These are phyloP conservation scores for Begonia peltatifolia DNA, from an alignment of 306 rosid genomes.

Conservation along the genomic window DNA sequence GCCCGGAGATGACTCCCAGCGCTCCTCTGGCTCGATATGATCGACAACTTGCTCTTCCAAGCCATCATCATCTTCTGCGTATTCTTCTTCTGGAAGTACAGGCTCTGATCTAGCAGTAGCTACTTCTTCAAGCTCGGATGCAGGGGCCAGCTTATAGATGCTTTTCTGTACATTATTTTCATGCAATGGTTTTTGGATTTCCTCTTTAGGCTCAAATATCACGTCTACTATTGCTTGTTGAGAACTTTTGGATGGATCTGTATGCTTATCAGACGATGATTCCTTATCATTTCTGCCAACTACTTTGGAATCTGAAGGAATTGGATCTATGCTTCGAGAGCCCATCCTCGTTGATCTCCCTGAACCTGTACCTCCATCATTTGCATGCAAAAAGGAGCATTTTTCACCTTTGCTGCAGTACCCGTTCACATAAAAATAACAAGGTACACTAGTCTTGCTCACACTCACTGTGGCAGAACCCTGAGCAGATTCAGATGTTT, in stretches of 20 bases:
- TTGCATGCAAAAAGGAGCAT: slow-evolving; percentile 59
- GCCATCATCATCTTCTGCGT: slow-evolving; percentile 28
- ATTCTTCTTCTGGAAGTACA: slow-evolving; percentile 18
- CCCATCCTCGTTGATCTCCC: slow-evolving; percentile 32
- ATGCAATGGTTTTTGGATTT: slow-evolving; percentile 13
- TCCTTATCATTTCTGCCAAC: slow-evolving; percentile 20
- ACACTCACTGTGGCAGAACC: slow-evolving; percentile 35
- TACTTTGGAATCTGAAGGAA: slow-evolving; percentile 25
- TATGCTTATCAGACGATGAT: slow-evolving; percentile 13
- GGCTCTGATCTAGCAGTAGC: slow-evolving; percentile 22
- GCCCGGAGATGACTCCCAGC: slow-evolving; percentile 76
- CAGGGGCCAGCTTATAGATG: slow-evolving; percentile 14
- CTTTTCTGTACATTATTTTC: slow-evolving; percentile 20
- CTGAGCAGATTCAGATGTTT: slow-evolving; percentile 32
- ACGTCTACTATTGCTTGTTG: slow-evolving; percentile 15
- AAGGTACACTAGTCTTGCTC: slow-evolving; percentile 50
- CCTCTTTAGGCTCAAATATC: slow-evolving; percentile 21
- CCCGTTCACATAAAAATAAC: slow-evolving; percentile 64
- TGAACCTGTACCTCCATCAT: slow-evolving; percentile 19
- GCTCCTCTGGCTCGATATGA: slow-evolving; percentile 40
- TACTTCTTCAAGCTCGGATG: slow-evolving; percentile 31
- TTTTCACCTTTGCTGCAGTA: slow-evolving; percentile 70
- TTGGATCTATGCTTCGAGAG: slow-evolving; percentile 21
- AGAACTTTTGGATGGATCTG: slow-evolving; percentile 18
- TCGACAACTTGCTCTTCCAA: slow-evolving; percentile 37